These are phyloP conservation scores for Microbotryum scabiosae DNA, from an alignment of 1,284 basidiomycete genomes.

Conservation along the genomic window DNA sequence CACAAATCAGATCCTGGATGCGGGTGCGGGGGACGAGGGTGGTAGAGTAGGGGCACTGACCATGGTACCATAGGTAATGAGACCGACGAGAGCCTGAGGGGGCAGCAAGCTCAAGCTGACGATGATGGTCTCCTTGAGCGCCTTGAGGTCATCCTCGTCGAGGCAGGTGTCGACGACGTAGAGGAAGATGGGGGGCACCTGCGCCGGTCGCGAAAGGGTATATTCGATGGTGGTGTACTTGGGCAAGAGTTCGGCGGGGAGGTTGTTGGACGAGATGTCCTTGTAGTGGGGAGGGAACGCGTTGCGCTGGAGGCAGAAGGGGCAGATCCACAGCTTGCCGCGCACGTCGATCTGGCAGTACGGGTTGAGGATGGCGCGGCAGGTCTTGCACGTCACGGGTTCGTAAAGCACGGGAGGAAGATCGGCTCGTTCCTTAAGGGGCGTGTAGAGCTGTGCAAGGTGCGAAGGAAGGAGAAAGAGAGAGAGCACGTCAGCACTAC, in stretches of 20 bases:
- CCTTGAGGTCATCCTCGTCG: constrained; percentile 83
- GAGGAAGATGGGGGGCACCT: constrained; percentile 89
- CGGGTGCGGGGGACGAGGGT: neutral
- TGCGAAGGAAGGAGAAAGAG: neutral
- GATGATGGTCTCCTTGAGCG: constrained; percentile 76
- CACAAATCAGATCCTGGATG: constrained; percentile 58
- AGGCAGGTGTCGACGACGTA: constrained; percentile 96
- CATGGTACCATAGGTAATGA: constrained; percentile 97
- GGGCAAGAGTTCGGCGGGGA: constrained; percentile 88
- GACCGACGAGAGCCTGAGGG: constrained; percentile 84
- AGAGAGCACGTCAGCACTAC: neutral
- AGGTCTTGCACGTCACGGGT: constrained; percentile 96
- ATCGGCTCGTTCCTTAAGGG: constrained; percentile 88
- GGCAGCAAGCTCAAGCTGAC: constrained; percentile 88
- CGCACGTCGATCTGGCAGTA: constrained; percentile 92
- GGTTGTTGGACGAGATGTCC: constrained; percentile 93
- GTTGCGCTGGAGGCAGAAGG: constrained; percentile 93
- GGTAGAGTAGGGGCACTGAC: constrained; percentile 45
- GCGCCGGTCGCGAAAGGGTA: constrained; percentile 81
- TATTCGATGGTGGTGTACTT: constrained; percentile 99
- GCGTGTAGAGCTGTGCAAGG: constrained; percentile 67
- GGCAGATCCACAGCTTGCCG: constrained; percentile 98
- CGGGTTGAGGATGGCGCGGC: constrained; percentile 83
- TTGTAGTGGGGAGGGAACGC: constrained; percentile 98
- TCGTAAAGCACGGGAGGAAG: constrained; percentile 95